These are phyloP conservation scores for Castanospermum australe DNA, from an alignment of 306 rosid genomes.

Conservation along the genomic window DNA sequence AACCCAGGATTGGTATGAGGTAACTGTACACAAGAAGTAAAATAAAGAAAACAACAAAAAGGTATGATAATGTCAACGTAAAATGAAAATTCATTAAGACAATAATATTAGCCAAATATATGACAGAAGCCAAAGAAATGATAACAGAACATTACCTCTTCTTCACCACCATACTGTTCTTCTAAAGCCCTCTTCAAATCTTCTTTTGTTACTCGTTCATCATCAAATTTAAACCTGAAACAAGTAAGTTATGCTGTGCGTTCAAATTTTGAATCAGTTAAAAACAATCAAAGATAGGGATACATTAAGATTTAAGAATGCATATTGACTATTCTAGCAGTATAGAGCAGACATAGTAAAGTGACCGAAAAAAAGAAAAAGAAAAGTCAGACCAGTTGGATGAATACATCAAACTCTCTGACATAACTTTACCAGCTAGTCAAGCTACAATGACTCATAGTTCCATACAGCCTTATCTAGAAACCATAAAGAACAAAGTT, in stretches of 20 bases:
- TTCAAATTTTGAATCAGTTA: not conserved
- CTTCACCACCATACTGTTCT: constrained; percentile 97
- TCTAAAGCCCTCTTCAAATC: constrained; percentile 84
- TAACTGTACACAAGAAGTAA: constrained; percentile 48
- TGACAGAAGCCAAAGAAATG: not conserved
- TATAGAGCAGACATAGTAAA: not conserved
- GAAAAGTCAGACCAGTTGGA: not conserved
- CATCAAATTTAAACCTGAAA: constrained; percentile 85
- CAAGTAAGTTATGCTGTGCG: not conserved
- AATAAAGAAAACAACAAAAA: constrained; percentile 1
- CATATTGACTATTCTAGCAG: not conserved
- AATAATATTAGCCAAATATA: not conserved
- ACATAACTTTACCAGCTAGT: no score
- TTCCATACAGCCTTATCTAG: no score
- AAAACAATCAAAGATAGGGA: not conserved
- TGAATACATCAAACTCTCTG: no score
- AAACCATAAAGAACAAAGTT: no score
- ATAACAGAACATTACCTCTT: constrained; percentile 55
- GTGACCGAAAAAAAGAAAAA: not conserved
- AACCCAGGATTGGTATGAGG: constrained; percentile 89
- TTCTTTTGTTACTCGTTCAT: constrained; percentile 91
- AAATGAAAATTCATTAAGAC: not conserved
- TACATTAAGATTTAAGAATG: not conserved
- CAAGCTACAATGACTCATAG: no score
- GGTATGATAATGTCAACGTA: not conserved